Base-by-base conservation (phyloP, 2,329 filamentous ascomycete species). In the Neoscytalidium dimidiatum region DNA sequence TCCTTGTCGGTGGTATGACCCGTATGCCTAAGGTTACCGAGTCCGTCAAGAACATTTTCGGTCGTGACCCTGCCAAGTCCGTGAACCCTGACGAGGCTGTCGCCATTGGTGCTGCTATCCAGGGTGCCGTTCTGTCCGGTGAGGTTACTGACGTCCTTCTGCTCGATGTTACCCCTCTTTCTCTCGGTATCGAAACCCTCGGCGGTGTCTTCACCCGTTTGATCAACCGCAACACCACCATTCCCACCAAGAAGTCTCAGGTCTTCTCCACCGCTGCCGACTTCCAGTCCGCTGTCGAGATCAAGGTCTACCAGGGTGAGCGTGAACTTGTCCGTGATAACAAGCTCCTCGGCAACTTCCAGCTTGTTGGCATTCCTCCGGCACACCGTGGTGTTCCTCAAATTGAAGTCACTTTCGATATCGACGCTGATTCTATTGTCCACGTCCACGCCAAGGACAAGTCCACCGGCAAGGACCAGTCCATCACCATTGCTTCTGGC, bases 291-390 rank as follows among this genome's bases (percentile, higher is more conserved):
- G 94, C 94, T 72, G 94, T 98, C 77, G 94, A 97, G 86, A 98
- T 98, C 86, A 97, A 98, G 91, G 94, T 98, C 69, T 98, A 89
- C 91, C 94, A 98, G 89, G 94, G 94, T 86, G 94, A 98, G 88
- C 94, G 94, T 92, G 94, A 97, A 86, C 92, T 97, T 69, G 94
- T 97, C 80, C 90, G 90, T 78, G 94, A 98, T 85, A 98, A 98
- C 91, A 98, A 98, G 88, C 85, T 98, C 67, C 88, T 98, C 66
- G 94, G 94, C 68, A 98, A 98, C 91, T 98, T 98, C 92, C 94
- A 98, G 87, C 91, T 98, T 72, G 93, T 97, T 74, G 94, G 94
- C 70, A 97, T 98, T 68, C 94, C 94, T 66, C 94, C 94, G 73
- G 94, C 94, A 64, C 94, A 96, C 86, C 93, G 94, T 79, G 94